Evolutionary conservation across 495 filamentous ascomycete genomes (phyloP).

Genomic region (Lichenothelia convexa): DNA sequence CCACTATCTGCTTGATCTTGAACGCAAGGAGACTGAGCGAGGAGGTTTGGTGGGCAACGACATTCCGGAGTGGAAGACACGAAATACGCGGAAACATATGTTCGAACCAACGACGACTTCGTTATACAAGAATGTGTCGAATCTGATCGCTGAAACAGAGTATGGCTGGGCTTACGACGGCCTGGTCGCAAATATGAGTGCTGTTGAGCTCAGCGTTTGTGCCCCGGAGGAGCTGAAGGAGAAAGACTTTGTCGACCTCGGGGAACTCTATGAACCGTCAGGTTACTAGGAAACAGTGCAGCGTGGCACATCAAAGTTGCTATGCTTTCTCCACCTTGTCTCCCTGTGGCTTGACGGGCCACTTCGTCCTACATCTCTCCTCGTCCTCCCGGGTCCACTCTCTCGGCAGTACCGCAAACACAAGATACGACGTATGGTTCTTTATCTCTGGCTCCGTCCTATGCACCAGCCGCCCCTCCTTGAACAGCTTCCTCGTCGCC

Average conservation of each 20-base stretch:
- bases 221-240: background rate
- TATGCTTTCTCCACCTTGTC: no score
- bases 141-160: background rate
- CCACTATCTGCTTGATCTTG: background rate
- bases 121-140: background rate
- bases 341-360: slow-evolving; percentile 35
- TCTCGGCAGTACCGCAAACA: slow-evolving; percentile 76
- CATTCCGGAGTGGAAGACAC: background rate
- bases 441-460: slow-evolving; percentile 76
- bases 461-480: slow-evolving; percentile 56
- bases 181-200: background rate
- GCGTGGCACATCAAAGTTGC: no score
- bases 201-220: background rate
- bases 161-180: background rate
- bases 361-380: slow-evolving; percentile 39
- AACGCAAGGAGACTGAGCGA: background rate
- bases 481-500: slow-evolving; percentile 24
- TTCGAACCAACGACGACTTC: background rate
- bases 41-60: background rate
- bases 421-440: slow-evolving; percentile 85
- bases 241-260: background rate
- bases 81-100: background rate
- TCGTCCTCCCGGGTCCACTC: slow-evolving; percentile 79
- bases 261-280: background rate
- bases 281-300: no score